Evolutionary conservation across 805 yeast genomes (phyloP).

Genomic region (Schwanniomyces pseudopolymorphus): DNA sequence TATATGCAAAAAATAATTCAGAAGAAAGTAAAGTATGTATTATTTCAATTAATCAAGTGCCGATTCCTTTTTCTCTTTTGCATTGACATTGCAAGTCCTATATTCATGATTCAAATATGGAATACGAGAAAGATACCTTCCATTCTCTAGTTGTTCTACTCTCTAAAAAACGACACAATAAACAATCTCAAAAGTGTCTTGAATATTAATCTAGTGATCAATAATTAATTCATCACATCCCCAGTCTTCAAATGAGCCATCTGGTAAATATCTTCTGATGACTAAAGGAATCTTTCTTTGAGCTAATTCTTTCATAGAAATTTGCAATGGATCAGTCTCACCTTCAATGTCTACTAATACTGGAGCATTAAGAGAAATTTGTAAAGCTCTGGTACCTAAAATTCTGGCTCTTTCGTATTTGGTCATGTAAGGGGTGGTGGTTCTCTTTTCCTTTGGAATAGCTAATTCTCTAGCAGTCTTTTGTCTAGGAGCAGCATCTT

Average conservation of each 20-base stretch:
- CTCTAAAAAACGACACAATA: not conserved
- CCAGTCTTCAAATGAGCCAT: constrained; percentile 98
- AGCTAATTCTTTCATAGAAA: constrained; percentile 94
- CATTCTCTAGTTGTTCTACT: not conserved
- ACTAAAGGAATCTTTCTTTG: constrained; percentile 95
- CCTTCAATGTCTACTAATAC: constrained; percentile 97
- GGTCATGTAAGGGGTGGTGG: constrained; percentile 98
- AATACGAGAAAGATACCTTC: not conserved
- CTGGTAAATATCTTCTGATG: constrained; percentile 94
- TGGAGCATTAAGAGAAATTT: constrained; percentile 97
- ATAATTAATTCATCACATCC: constrained; percentile 96
- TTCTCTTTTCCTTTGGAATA: constrained; percentile 82
- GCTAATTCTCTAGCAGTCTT: constrained; percentile 79
- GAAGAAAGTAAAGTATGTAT: not conserved
- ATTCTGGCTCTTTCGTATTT: constrained; percentile 98
- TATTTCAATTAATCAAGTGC: not conserved
- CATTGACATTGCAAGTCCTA: not conserved
- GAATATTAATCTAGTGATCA: constrained; percentile 49
- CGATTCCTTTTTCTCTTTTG: not conserved
- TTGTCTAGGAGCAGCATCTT: constrained; percentile 48
- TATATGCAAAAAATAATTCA: constrained; percentile 5
- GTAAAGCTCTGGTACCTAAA: constrained; percentile 95
- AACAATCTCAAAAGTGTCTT: not conserved
- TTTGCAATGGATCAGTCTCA: constrained; percentile 97
- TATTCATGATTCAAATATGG: not conserved